Conservation (phyloP, 805 yeast genomes). For the Kodamaea jinghongensis region DNA sequence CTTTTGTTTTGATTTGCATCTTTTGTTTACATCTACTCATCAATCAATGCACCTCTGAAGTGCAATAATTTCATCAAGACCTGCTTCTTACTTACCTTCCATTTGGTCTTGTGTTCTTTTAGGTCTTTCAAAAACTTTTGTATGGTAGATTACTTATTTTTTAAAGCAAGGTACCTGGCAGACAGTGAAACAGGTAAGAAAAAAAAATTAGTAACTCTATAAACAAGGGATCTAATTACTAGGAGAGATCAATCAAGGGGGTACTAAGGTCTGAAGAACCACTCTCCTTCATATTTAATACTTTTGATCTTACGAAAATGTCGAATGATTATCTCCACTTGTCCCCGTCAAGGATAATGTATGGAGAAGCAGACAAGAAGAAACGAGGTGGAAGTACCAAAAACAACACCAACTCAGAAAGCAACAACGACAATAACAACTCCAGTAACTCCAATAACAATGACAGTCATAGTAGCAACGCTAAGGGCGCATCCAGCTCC, state of each 20-base stretch:
- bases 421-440: constrained; percentile 1
- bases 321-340: constrained; percentile 31
- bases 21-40: not conserved
- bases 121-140: no score
- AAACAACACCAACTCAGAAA: constrained; percentile 3
- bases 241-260: no score
- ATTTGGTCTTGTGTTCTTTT: no score
- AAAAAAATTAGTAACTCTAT: not conserved
- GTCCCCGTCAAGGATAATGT: constrained; percentile 29
- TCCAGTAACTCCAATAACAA: not conserved
- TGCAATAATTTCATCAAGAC: not conserved
- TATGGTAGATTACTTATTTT: no score
- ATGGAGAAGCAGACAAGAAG: not conserved
- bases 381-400: constrained; percentile 3
- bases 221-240: not conserved
- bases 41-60: not conserved
- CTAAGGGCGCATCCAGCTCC: no score
- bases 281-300: no score
- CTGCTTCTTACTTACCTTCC: no score
- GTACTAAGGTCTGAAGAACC: no score
- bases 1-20: not conserved
- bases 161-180: not conserved
- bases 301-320: constrained; percentile 15
- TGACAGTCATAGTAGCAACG: no score
- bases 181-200: not conserved